phyloP scores from a whole-genome alignment of 2,329 filamentous ascomycete genomes.

The Sporothrix variecibatus region DNA sequence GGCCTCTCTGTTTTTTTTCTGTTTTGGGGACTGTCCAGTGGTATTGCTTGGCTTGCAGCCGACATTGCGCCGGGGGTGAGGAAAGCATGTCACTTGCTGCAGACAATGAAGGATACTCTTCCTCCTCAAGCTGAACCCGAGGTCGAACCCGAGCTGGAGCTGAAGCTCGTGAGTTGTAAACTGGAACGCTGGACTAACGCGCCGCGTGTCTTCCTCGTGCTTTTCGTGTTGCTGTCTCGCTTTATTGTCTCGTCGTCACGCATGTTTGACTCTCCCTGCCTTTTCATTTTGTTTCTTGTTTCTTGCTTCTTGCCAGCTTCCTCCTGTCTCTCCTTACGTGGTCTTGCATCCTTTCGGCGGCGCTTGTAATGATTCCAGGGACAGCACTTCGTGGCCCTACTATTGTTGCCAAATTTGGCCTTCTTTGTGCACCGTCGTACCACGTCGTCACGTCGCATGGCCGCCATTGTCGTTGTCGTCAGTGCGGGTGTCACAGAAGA shows the following conservation, averaged over 20 bases:
- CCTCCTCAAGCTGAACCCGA: background rate
- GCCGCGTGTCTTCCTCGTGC: background rate
- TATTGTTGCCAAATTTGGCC: background rate
- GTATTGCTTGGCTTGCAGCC: background rate
- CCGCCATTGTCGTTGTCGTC: background rate
- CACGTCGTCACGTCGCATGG: background rate
- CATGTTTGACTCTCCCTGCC: background rate
- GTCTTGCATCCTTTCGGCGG: background rate
- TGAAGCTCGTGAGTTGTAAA: background rate
- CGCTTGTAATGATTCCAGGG: background rate
- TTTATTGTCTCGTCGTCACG: background rate
- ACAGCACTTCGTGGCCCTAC: background rate
- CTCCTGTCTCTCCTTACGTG: background rate
- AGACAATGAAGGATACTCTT: background rate
- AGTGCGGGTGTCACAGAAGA: background rate
- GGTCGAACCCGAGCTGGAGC: background rate
- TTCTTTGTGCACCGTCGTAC: background rate
- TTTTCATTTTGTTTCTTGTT: background rate
- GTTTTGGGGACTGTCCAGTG: background rate
- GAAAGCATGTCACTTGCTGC: background rate
- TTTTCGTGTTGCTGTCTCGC: background rate
- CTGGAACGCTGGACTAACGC: background rate
- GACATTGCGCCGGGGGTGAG: slow-evolving; percentile 5
- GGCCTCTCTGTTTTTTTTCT: background rate
- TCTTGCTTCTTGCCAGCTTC: background rate